Conservation (phyloP, 2,329 filamentous ascomycete genomes). For the Dactylella cylindrospora region DNA sequence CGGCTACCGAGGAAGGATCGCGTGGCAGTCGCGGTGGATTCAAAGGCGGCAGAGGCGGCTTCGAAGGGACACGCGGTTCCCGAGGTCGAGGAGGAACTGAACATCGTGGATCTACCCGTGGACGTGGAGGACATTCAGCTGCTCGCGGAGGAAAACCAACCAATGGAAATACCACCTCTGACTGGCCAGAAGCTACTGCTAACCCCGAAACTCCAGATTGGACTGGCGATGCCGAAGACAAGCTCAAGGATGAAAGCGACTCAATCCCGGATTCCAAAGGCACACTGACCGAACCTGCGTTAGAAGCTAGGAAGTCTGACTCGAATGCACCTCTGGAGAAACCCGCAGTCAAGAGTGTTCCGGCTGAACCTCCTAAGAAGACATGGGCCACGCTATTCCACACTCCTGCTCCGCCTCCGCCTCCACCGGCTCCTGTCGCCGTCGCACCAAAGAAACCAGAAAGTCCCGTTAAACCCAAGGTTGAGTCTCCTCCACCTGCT, state of each 20-base stretch:
- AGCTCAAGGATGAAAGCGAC: slow-evolving; percentile 7
- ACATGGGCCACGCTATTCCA: slow-evolving; percentile 55
- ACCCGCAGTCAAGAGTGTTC: slow-evolving; percentile 63
- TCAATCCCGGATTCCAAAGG: slow-evolving; percentile 9
- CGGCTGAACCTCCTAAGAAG: slow-evolving; percentile 53
- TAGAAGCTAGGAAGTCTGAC: slow-evolving; percentile 23
- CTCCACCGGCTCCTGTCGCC: slow-evolving; percentile 42
- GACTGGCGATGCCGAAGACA: slow-evolving; percentile 29
- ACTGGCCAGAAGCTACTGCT: slow-evolving; percentile 61
- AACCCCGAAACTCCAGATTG: slow-evolving; percentile 30
- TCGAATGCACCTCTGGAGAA: slow-evolving; percentile 57
- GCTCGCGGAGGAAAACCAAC: slow-evolving; percentile 65
- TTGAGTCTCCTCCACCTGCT: slow-evolving; percentile 45
- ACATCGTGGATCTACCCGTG: slow-evolving; percentile 64
- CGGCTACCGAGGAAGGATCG: slow-evolving; percentile 58
- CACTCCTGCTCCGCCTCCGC: slow-evolving; percentile 17
- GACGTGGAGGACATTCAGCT: slow-evolving; percentile 66
- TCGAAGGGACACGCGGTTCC: slow-evolving; percentile 61
- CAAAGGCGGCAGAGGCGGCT: slow-evolving; percentile 52
- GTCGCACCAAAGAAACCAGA: slow-evolving; percentile 51
- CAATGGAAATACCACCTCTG: slow-evolving; percentile 60
- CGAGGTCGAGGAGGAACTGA: slow-evolving; percentile 57
- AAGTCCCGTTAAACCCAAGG: slow-evolving; percentile 45
- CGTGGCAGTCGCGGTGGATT: slow-evolving; percentile 52
- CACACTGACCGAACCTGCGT: background rate